These are phyloP conservation scores for Colletotrichum orbiculare DNA, from an alignment of 2,329 filamentous ascomycete genomes.

Conservation along the genomic window DNA sequence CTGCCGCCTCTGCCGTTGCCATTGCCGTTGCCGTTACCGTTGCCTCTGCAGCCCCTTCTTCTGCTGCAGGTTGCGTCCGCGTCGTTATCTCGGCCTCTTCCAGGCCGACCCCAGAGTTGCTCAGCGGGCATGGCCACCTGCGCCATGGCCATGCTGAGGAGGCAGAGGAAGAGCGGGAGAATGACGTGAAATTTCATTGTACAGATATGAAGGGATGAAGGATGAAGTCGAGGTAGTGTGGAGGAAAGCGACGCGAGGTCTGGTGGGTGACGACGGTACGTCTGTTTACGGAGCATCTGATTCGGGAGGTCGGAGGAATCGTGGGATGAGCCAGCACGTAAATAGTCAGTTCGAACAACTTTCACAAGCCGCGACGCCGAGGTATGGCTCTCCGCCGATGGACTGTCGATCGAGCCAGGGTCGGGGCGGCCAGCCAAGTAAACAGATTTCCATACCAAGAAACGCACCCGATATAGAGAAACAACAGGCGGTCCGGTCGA, in stretches of 20 bases:
- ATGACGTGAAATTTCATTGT: constrained; percentile 19
- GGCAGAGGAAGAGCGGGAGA: constrained; percentile 18
- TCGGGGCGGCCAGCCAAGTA: constrained; percentile 1
- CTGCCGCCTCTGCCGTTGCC: constrained; percentile 4
- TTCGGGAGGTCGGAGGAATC: neutral
- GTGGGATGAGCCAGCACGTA: constrained; percentile 22
- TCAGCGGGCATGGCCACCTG: constrained; percentile 12
- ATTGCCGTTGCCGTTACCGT: constrained; percentile 30
- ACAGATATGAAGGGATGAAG: neutral
- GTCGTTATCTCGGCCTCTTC: neutral
- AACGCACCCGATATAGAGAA: constrained; percentile 7
- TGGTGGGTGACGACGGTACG: too few species aligned
- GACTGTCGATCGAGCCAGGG: constrained; percentile 21
- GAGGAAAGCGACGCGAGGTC: too few species aligned
- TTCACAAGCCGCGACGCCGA: constrained; percentile 33
- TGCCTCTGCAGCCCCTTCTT: constrained; percentile 14
- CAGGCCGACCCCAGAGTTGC: neutral
- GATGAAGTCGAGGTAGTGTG: neutral
- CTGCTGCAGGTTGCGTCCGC: neutral
- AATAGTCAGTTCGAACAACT: constrained; percentile 14
- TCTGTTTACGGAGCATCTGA: too few species aligned
- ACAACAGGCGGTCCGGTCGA: neutral
- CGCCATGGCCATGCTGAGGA: constrained; percentile 10
- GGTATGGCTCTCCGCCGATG: constrained; percentile 7
- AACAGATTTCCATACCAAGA: neutral